phyloP scores from a whole-genome alignment of 2,329 filamentous ascomycete genomes.

The Colletotrichum caudatum region DNA sequence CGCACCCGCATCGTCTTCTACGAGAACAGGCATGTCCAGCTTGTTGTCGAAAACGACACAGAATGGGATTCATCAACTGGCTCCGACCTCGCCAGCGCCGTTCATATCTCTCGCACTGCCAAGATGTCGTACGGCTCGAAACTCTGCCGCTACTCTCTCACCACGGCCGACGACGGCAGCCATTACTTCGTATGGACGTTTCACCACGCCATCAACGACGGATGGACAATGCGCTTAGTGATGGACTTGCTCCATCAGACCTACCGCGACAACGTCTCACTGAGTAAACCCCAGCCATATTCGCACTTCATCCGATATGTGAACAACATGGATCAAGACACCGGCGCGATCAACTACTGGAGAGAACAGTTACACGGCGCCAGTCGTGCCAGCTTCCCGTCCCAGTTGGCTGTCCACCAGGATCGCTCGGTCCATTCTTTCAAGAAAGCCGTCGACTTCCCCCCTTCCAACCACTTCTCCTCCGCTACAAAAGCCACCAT shows the following conservation, averaged over 20 bases:
- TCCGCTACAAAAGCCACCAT: slow-evolving; percentile 43
- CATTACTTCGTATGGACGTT: slow-evolving; percentile 9
- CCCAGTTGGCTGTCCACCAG: background rate
- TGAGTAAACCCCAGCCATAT: slow-evolving; percentile 14
- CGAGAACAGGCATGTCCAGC: slow-evolving; percentile 12
- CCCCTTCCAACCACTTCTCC: slow-evolving; percentile 8
- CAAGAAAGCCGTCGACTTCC: slow-evolving; percentile 4
- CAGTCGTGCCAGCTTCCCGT: slow-evolving; percentile 33
- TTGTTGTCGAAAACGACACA: background rate
- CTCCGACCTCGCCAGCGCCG: background rate
- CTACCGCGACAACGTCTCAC: slow-evolving; percentile 19
- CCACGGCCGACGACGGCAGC: background rate
- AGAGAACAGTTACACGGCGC: slow-evolving; percentile 32
- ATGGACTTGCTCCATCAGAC: background rate
- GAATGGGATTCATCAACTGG: background rate
- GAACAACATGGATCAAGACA: slow-evolving; percentile 8
- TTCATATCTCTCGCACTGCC: background rate
- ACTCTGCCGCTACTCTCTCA: slow-evolving; percentile 16
- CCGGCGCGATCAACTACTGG: slow-evolving; percentile 35
- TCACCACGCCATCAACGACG: slow-evolving; percentile 31
- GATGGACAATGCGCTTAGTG: slow-evolving; percentile 5
- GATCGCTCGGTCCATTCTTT: background rate
- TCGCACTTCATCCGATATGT: slow-evolving; percentile 37
- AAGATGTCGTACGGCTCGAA: slow-evolving; percentile 8
- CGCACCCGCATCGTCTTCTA: slow-evolving; percentile 30